phyloP scores from a whole-genome alignment of 108 stramenopile species.

The Ochromonas danica region DNA sequence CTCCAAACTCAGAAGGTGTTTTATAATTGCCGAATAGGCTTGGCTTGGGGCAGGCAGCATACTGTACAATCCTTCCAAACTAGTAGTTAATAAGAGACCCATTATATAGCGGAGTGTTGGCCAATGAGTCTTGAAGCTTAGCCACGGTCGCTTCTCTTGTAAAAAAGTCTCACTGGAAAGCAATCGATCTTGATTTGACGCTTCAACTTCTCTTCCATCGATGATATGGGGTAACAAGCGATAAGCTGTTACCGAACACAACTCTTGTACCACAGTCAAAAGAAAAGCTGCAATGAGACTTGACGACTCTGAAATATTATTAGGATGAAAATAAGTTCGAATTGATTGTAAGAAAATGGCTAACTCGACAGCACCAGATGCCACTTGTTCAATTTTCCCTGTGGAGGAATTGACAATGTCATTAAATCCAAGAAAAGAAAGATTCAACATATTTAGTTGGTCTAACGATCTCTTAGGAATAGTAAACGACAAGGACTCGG shows the following conservation, averaged over 20 bases:
- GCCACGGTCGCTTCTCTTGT: neutral
- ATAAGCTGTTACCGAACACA: neutral
- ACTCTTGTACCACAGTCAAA: too few species aligned
- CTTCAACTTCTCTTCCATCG: neutral
- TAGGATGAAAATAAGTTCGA: slow-evolving; percentile 21
- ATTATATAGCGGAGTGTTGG: neutral
- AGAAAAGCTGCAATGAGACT: neutral
- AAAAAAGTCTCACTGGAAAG: neutral
- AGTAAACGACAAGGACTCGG: neutral
- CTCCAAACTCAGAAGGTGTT: neutral
- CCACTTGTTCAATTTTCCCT: neutral
- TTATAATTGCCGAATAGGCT: neutral
- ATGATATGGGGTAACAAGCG: neutral
- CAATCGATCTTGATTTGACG: neutral
- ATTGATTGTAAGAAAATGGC: neutral
- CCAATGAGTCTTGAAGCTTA: neutral
- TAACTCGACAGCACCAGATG: neutral
- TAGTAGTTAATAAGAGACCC: neutral
- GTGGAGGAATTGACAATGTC: too few species aligned
- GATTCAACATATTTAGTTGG: neutral
- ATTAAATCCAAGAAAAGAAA: neutral
- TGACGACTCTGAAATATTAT: neutral
- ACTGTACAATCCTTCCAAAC: slow-evolving; percentile 12
- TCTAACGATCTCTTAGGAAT: too few species aligned
- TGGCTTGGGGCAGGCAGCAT: neutral